Base-by-base conservation (phyloP, 441 rosid species). In the Gossypium schwendimanii region DNA sequence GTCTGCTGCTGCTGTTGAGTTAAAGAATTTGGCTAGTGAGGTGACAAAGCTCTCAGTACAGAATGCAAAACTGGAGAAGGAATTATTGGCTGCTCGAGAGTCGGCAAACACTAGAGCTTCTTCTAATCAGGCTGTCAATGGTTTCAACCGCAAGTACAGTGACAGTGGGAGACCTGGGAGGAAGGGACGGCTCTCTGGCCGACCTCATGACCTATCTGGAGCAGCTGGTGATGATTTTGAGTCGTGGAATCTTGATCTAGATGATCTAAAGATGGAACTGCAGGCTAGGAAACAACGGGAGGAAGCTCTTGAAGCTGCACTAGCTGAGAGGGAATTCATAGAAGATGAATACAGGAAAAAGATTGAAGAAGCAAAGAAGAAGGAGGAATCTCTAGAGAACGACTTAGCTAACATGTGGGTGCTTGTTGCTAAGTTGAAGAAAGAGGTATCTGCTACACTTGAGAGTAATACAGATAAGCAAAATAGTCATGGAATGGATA, bases 401-500 rank as follows among this genome's bases (percentile, higher is more conserved):
- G 99, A 96, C 81, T 81, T 93, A 71, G 97, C 99, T 53, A 93
- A 91, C 79, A 96, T 96, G 99, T 93, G 99, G 98, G 96, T 96
- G 47, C 97, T 96, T 81, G 99, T 96, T 78, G 97, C 99, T 50
- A 91, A 89, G 85, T 81, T 96, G 73, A 96, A 96, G 93, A 96
- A 89, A 80, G 93, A 86, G 0, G 91, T 86, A 52, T 91, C 88
- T 60, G 83, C 77, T 26, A 67, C 81, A 72, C 81, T 88, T 1
- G 90, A 84, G 79, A 60, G 78, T 77, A 86, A 77, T 73, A 60
- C 67, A 6, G 84, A 79, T 60, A 85, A 80, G 83, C 84, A 86
- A 69, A 76, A 41, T 20, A 60, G 41, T 72, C 80, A 75, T 41
- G 81, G 75, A 23, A 70, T 72, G 18, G 81, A 79, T 76, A 73